phyloP scores from a whole-genome alignment of 2,329 filamentous ascomycete species.

The Pezicula neosporulosa region DNA sequence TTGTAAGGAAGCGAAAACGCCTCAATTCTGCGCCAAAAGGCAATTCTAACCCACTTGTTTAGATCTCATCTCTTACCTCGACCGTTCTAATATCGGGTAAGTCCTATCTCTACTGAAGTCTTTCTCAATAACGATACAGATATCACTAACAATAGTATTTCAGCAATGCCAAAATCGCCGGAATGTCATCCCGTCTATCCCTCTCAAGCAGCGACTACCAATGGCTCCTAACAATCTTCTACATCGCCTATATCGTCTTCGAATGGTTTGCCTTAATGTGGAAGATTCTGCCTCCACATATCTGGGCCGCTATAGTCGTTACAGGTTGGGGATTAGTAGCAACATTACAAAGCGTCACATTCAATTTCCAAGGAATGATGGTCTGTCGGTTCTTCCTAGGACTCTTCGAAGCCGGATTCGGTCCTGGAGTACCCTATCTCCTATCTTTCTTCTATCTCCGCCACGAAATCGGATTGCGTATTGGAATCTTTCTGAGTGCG shows the following conservation, averaged over 20 bases:
- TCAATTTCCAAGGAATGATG: slow-evolving; percentile 33
- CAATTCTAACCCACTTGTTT: not conserved
- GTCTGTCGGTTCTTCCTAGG: slow-evolving; percentile 38
- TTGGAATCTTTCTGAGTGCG: slow-evolving; percentile 63
- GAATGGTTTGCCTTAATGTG: slow-evolving; percentile 35
- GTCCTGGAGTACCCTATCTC: slow-evolving; percentile 38
- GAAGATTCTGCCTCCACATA: slow-evolving; percentile 34
- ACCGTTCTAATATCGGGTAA: slow-evolving; percentile 47
- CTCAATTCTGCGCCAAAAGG: not conserved
- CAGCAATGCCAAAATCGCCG: slow-evolving; percentile 51
- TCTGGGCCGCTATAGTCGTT: slow-evolving; percentile 31
- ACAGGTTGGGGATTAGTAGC: slow-evolving; percentile 30
- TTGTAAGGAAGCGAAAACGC: slow-evolving; percentile 5
- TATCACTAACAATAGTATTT: not conserved
- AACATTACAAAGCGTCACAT: slow-evolving; percentile 42
- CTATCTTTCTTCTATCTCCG: slow-evolving; percentile 45
- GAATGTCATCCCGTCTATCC: slow-evolving; percentile 46
- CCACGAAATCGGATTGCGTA: slow-evolving; percentile 65
- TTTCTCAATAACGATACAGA: not conserved
- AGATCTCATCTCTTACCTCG: slow-evolving; percentile 44
- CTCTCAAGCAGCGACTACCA: slow-evolving; percentile 38
- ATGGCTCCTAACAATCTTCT: slow-evolving; percentile 37
- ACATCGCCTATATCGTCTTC: slow-evolving; percentile 36
- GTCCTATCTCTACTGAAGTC: not conserved
- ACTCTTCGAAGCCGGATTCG: slow-evolving; percentile 40